These are phyloP conservation scores for Carpinus viminea DNA, from an alignment of 306 rosid genomes.

Conservation along the genomic window DNA sequence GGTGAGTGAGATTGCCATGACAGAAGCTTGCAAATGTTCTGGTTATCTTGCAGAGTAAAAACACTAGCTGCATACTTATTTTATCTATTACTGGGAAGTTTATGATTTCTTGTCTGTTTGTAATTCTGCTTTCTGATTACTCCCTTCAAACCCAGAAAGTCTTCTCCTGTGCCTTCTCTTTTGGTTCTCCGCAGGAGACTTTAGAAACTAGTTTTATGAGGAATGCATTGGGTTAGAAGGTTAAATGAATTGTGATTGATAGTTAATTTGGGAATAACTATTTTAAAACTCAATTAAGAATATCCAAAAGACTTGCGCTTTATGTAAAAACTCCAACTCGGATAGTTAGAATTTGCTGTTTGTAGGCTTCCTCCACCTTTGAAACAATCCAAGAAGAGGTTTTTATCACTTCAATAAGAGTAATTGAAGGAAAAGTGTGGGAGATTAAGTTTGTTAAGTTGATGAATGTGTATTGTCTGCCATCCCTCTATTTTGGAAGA, in stretches of 20 bases:
- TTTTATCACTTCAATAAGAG: background rate
- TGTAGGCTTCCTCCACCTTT: too few relatives aligned
- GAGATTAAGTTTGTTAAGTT: background rate
- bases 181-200: background rate
- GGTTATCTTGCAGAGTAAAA: too few relatives aligned
- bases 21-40: slow-evolving; percentile 22
- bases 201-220: background rate
- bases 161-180: background rate
- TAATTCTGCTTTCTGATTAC: too few relatives aligned
- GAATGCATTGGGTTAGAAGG: background rate
- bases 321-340: background rate
- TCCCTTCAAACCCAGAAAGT: background rate
- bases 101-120: background rate
- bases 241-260: too few relatives aligned
- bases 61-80: background rate
- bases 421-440: background rate
- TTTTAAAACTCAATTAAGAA: background rate
- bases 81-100: background rate
- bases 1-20: slow-evolving; percentile 41
- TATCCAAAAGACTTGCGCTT: background rate
- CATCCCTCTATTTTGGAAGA: background rate
- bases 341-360: background rate
- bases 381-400: background rate
- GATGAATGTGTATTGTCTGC: background rate
- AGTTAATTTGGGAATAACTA: background rate